Evolutionary conservation across 73 alveolate genomes (phyloP).

Genomic region (Durusdinium trenchii): DNA sequence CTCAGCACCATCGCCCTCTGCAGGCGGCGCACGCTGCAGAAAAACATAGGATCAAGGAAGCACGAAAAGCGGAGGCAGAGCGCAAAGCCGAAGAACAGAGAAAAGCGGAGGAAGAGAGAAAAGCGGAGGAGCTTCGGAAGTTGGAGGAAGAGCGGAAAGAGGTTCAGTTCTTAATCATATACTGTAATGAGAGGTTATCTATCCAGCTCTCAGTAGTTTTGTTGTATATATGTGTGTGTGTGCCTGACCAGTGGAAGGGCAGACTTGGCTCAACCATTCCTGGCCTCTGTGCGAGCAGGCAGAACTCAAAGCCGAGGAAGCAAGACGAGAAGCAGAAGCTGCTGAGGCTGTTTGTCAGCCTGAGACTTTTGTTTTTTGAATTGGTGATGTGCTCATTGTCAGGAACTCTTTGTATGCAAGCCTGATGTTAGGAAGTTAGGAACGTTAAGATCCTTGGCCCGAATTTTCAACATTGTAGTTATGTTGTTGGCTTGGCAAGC

Average conservation of each 20-base stretch:
- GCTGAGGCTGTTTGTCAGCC: too few species aligned
- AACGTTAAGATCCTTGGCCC: too few species aligned
- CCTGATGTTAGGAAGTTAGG: too few species aligned
- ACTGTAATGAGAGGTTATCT: not conserved
- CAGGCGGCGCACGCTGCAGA: conserved; percentile 19
- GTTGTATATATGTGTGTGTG: not conserved
- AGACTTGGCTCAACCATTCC: too few species aligned
- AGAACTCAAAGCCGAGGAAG: not conserved
- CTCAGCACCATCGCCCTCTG: not conserved
- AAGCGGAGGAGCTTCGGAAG: not conserved
- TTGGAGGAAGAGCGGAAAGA: not conserved
- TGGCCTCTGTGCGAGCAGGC: too few species aligned
- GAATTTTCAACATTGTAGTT: too few species aligned
- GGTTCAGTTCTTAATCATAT: not conserved
- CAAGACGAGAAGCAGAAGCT: not conserved
- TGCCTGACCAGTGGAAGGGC: too few species aligned
- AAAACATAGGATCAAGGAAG: not conserved
- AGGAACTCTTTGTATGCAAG: too few species aligned
- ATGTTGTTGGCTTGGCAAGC: too few species aligned
- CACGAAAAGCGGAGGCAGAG: not conserved
- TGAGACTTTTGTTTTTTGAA: too few species aligned
- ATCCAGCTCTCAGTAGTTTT: not conserved
- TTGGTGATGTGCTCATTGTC: too few species aligned
- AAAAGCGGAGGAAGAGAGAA: conserved; percentile 12
- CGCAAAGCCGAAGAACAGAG: not conserved